phyloP scores from a whole-genome alignment of 805 yeast species.

The Candida xiaguanensis region DNA sequence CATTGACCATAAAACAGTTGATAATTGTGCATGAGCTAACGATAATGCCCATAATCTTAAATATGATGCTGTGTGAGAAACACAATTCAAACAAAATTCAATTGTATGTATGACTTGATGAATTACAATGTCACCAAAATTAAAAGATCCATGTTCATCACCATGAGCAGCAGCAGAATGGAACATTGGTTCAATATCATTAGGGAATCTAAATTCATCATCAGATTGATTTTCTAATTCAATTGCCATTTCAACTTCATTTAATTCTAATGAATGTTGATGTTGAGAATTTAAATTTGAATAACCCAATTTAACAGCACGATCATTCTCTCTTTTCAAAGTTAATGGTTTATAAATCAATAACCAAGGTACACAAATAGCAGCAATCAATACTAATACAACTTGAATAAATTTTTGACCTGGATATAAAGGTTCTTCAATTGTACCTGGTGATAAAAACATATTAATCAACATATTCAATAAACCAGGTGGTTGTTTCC shows the following conservation, averaged over 20 bases:
- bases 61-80: conserved; percentile 76
- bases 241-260: conserved; percentile 40
- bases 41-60: conserved; percentile 77
- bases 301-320: conserved; percentile 34
- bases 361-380: conserved; percentile 73
- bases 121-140: conserved; percentile 66
- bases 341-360: conserved; percentile 61
- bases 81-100: conserved; percentile 76
- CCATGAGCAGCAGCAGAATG: conserved; percentile 37
- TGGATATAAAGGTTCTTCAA: conserved; percentile 62
- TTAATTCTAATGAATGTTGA: conserved; percentile 36
- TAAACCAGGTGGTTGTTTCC: conserved; percentile 65
- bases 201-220: conserved; percentile 34
- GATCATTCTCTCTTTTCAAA: conserved; percentile 34
- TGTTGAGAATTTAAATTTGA: conserved; percentile 39
- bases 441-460: conserved; percentile 70
- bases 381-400: conserved; percentile 52
- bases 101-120: conserved; percentile 80
- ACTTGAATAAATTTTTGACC: conserved; percentile 65
- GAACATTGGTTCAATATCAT: conserved; percentile 32
- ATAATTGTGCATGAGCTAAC: conserved; percentile 75
- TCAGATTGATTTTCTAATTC: conserved; percentile 15
- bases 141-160: conserved; percentile 38
- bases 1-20: conserved; percentile 74
- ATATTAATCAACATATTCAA: conserved; percentile 72